A percentile compares a stretch with the other conserved stretches of the same genome.
Conservation (phyloP, 805 yeast genomes). For the Metschnikowia vanudenii region DNA sequence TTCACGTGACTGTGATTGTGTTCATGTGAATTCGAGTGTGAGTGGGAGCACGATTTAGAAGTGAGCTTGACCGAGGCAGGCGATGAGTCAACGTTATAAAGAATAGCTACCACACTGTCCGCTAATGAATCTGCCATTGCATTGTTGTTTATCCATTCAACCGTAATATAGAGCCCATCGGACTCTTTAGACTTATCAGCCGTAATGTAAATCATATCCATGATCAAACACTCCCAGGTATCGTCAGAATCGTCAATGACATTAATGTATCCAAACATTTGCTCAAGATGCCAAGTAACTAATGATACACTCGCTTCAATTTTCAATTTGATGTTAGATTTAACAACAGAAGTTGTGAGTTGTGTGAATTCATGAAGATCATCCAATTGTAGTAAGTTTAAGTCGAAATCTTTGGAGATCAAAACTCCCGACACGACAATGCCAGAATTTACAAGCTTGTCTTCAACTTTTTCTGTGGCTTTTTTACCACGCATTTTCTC, state of each 20-base stretch:
- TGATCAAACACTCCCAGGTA: slow-evolving; percentile 43
- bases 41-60: slow-evolving; percentile 51
- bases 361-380: slow-evolving; percentile 90
- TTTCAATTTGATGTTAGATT: slow-evolving; percentile 74
- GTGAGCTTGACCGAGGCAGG: slow-evolving; percentile 93
- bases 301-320: slow-evolving; percentile 80
- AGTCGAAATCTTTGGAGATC: slow-evolving; percentile 87
- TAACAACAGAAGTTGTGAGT: slow-evolving; percentile 77
- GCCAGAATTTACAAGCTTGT: slow-evolving; percentile 25
- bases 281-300: slow-evolving; percentile 85
- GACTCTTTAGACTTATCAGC: slow-evolving; percentile 35
- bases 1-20: slow-evolving; percentile 28
- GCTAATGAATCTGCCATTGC: slow-evolving; percentile 87
- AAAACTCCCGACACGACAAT: slow-evolving; percentile 71
- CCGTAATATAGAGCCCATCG: slow-evolving; percentile 48
- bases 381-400: slow-evolving; percentile 76
- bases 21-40: too few species aligned
- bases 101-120: slow-evolving; percentile 86
- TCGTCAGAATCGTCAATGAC: slow-evolving; percentile 56
- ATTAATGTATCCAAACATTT: slow-evolving; percentile 89
- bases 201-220: slow-evolving; percentile 44
- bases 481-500: neutral
- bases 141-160: slow-evolving; percentile 89
- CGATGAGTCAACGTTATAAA: slow-evolving; percentile 88
- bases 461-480: slow-evolving; percentile 3